Evolutionary conservation across 169 alveolate species (phyloP).

Genomic region (Plasmodium relictum): DNA sequence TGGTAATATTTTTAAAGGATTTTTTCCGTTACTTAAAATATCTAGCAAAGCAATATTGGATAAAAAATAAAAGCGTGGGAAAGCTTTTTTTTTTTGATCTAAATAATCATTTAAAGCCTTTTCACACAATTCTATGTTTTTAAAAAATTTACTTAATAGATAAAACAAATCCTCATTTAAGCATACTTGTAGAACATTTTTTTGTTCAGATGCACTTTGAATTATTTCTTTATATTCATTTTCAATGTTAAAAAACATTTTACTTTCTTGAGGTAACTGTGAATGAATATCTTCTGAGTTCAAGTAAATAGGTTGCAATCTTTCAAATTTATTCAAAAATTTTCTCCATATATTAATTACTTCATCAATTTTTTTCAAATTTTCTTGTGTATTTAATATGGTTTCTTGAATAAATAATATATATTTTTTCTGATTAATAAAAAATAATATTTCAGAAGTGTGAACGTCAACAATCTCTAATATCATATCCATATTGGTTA

Average conservation of each 20-base stretch:
- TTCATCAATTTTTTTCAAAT: constrained; percentile 93
- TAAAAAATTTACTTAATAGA: constrained; percentile 88
- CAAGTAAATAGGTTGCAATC: constrained; percentile 95
- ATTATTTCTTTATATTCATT: constrained; percentile 95
- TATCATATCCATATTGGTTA: constrained; percentile 91
- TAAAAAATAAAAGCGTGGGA: constrained; percentile 97
- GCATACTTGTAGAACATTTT: constrained; percentile 93
- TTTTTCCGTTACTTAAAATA: constrained; percentile 95
- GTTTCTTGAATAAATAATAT: constrained; percentile 92
- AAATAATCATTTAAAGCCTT: constrained; percentile 95
- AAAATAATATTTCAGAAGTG: constrained; percentile 84
- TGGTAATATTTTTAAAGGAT: constrained; percentile 88
- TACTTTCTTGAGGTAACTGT: constrained; percentile 96
- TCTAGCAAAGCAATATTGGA: constrained; percentile 96
- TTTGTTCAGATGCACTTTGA: constrained; percentile 93
- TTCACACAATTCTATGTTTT: constrained; percentile 95
- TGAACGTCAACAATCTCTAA: constrained; percentile 91
- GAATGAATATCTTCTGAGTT: constrained; percentile 97
- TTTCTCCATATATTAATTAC: constrained; percentile 95
- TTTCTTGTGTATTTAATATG: constrained; percentile 90
- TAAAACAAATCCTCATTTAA: constrained; percentile 94
- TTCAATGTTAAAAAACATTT: constrained; percentile 94
- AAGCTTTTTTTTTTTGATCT: constrained; percentile 95
- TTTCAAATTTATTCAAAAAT: constrained; percentile 95
- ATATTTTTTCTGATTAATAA: constrained; percentile 86